Conservation (phyloP, 345 rosid species). For the Gossypium anomalum region DNA sequence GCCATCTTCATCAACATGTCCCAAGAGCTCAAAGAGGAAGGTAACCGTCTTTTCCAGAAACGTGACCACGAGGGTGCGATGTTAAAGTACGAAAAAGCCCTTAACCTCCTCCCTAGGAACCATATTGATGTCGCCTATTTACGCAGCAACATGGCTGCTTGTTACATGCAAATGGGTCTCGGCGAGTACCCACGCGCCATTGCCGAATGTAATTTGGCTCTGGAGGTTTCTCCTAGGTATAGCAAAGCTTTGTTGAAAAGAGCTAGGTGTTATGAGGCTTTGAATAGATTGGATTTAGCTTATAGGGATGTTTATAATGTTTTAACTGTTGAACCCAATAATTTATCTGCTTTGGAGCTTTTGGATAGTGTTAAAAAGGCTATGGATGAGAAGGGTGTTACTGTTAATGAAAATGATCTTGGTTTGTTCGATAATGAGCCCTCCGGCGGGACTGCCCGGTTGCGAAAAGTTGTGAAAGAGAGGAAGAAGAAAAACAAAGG, state of each 20-base stretch:
- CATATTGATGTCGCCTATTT: slow-evolving; percentile 83
- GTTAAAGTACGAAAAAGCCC: slow-evolving; percentile 85
- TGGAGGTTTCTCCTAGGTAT: slow-evolving; percentile 83
- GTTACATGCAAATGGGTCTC: slow-evolving; percentile 93
- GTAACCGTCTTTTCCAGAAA: slow-evolving; percentile 72
- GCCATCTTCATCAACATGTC: slow-evolving; percentile 86
- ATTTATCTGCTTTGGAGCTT: slow-evolving; percentile 59
- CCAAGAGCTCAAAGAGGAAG: slow-evolving; percentile 96
- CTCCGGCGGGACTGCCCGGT: slow-evolving; percentile 33
- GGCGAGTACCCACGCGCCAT: slow-evolving; percentile 96
- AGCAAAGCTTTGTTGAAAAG: slow-evolving; percentile 82
- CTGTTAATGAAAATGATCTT: slow-evolving; percentile 59
- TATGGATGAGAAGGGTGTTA: slow-evolving; percentile 62
- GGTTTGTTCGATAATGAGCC: slow-evolving; percentile 40
- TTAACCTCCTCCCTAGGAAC: slow-evolving; percentile 73
- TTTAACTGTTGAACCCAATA: slow-evolving; percentile 77
- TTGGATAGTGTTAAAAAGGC: slow-evolving; percentile 60
- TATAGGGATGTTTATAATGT: slow-evolving; percentile 78
- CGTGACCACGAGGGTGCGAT: slow-evolving; percentile 96
- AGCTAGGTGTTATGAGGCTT: slow-evolving; percentile 75
- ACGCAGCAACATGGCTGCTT: slow-evolving; percentile 79
- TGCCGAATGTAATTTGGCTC: slow-evolving; percentile 74
- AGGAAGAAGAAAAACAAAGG: slow-evolving; percentile 57
- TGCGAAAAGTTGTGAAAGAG: slow-evolving; percentile 60
- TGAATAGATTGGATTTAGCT: slow-evolving; percentile 85